Conservation (phyloP, 176 grass and related monocot species). For the Luzula sylvatica region DNA sequence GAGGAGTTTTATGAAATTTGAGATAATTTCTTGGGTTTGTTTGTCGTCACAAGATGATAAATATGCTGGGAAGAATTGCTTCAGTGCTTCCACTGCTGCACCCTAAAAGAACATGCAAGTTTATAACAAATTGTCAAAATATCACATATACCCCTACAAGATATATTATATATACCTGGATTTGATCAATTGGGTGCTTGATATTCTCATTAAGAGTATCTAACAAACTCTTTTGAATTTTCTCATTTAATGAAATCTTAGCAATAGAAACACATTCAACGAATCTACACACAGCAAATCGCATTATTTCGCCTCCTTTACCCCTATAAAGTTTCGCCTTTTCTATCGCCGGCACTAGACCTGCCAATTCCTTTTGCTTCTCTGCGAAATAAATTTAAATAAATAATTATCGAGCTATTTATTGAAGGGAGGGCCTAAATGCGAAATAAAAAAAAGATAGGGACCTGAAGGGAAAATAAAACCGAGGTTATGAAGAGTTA, state of each 20-base stretch:
- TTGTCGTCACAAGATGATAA: slow-evolving; percentile 65
- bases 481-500: slow-evolving; percentile 57
- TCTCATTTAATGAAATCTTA: slow-evolving; percentile 72
- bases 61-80: slow-evolving; percentile 77
- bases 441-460: slow-evolving; percentile 15
- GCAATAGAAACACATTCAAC: slow-evolving; percentile 80
- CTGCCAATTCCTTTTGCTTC: slow-evolving; percentile 66
- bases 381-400: slow-evolving; percentile 33
- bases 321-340: slow-evolving; percentile 92
- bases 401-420: too few relatives aligned
- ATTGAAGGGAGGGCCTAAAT: too few relatives aligned
- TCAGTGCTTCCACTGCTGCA: slow-evolving; percentile 72
- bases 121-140: not conserved
- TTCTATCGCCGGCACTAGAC: slow-evolving; percentile 81
- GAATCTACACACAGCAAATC: slow-evolving; percentile 76
- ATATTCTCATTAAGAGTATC: slow-evolving; percentile 97
- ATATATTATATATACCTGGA: slow-evolving; percentile 42
- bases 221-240: slow-evolving; percentile 69
- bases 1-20: slow-evolving; percentile 62
- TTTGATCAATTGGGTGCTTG: slow-evolving; percentile 87
- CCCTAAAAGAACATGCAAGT: slow-evolving; percentile 32
- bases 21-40: slow-evolving; percentile 33
- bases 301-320: slow-evolving; percentile 98
- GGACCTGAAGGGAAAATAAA: slow-evolving; percentile 53
- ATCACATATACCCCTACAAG: not conserved